Evolutionary conservation across 306 rosid species (phyloP).

Genomic region (Datisca glomerata): DNA sequence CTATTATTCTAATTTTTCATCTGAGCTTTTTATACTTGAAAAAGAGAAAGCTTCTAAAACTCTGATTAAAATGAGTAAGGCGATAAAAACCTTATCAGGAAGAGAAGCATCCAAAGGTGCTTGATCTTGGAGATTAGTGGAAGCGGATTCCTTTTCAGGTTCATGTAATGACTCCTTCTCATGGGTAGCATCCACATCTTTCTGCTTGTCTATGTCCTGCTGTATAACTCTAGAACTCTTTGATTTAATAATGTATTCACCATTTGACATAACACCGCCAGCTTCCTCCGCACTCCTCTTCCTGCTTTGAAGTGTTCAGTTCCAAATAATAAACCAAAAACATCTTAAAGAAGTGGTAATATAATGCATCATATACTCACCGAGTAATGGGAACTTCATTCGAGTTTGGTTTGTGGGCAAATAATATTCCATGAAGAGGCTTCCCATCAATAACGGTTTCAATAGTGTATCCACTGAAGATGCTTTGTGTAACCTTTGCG

Average conservation of each 20-base stretch:
- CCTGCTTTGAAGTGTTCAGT: conserved; percentile 32
- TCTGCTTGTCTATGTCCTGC: conserved; percentile 30
- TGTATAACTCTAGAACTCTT: conserved; percentile 28
- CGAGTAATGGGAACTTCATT: conserved; percentile 31
- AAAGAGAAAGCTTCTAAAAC: too few relatives aligned
- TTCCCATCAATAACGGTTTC: conserved; percentile 92
- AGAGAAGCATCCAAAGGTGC: conserved; percentile 29
- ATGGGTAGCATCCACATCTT: conserved; percentile 14
- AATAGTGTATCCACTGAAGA: conserved; percentile 43
- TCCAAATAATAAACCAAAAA: conserved; percentile 10
- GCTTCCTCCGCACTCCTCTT: conserved; percentile 53
- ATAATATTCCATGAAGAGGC: conserved; percentile 75
- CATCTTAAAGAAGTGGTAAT: conserved; percentile 4
- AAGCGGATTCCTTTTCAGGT: conserved; percentile 23
- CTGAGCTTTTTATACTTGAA: too few relatives aligned
- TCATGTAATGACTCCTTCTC: conserved; percentile 27
- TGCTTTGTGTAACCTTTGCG: conserved; percentile 64
- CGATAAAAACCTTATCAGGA: conserved; percentile 49
- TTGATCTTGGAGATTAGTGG: conserved; percentile 22
- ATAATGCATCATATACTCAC: conserved; percentile 20
- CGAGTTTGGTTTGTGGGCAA: conserved; percentile 42
- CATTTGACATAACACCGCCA: conserved; percentile 35
- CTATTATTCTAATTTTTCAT: too few relatives aligned
- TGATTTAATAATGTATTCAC: conserved; percentile 30
- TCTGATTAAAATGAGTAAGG: too few relatives aligned